These are phyloP conservation scores for Phytophthora chlamydospora DNA, from an alignment of 352 stramenopile genomes.

Conservation along the genomic window DNA sequence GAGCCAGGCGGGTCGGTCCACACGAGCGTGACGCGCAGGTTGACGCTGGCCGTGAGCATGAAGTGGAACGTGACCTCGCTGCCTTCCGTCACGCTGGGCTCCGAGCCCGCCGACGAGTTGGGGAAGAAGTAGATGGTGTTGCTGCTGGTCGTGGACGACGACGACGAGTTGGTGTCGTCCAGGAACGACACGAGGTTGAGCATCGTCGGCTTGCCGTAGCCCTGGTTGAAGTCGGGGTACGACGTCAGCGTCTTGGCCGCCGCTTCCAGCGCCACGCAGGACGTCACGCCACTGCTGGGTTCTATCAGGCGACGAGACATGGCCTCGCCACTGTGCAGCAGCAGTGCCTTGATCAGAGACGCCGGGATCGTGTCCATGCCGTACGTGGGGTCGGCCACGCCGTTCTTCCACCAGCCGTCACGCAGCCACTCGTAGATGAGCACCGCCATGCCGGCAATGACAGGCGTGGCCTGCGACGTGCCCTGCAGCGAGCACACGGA, in stretches of 20 bases:
- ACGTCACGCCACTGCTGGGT: conserved; percentile 49
- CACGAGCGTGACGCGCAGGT: conserved; percentile 71
- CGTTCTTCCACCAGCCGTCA: conserved; percentile 82
- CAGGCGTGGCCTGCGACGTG: conserved; percentile 86
- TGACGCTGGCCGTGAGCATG: conserved; percentile 54
- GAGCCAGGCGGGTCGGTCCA: conserved; percentile 76
- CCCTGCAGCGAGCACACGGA: conserved; percentile 60
- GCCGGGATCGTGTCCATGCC: conserved; percentile 65
- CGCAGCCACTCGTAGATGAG: conserved; percentile 89
- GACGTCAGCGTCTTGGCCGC: conserved; percentile 34
- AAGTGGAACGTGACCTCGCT: conserved; percentile 59
- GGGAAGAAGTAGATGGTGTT: conserved; percentile 60
- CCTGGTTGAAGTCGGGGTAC: conserved; percentile 76
- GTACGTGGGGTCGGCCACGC: conserved; percentile 55
- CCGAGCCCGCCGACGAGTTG: conserved; percentile 51
- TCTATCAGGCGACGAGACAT: conserved; percentile 58
- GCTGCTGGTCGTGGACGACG: conserved; percentile 21
- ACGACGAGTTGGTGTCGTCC: conserved; percentile 23
- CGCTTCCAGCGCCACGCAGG: conserved; percentile 56
- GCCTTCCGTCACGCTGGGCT: conserved; percentile 62
- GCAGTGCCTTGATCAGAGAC: conserved; percentile 82
- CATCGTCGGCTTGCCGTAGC: conserved; percentile 78
- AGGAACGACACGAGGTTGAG: conserved; percentile 60
- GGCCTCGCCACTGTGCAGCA: conserved; percentile 81
- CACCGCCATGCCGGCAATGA: conserved; percentile 79